Evolutionary conservation across 768 basidiomycete genomes (phyloP).

Genomic region (Kwoniella pini): DNA sequence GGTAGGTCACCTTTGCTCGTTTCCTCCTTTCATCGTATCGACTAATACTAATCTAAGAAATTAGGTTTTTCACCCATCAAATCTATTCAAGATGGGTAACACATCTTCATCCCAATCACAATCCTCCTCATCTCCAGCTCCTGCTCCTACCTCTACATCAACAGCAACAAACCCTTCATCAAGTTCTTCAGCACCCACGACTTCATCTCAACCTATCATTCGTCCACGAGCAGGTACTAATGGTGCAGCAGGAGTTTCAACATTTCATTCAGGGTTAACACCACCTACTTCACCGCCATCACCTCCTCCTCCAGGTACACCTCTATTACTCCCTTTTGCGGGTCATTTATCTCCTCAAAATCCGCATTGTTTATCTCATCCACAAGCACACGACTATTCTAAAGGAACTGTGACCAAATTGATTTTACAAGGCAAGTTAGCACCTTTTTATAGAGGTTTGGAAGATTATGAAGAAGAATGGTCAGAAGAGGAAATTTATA

Average conservation of each 20-base stretch:
- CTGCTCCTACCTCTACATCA: neutral
- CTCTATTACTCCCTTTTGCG: constrained; percentile 45
- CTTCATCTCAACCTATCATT: constrained; percentile 7
- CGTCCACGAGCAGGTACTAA: neutral
- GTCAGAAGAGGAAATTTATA: constrained; percentile 75
- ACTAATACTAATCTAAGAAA: too few species aligned
- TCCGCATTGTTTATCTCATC: constrained; percentile 44
- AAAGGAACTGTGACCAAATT: constrained; percentile 80
- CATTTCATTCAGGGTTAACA: constrained; percentile 43
- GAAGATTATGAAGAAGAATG: constrained; percentile 88
- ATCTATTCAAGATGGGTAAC: constrained; percentile 18
- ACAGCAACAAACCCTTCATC: neutral
- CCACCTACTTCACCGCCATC: constrained; percentile 38
- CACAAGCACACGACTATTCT: constrained; percentile 73
- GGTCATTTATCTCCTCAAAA: constrained; percentile 53
- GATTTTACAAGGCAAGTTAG: constrained; percentile 81
- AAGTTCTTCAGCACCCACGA: neutral
- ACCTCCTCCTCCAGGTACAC: constrained; percentile 46
- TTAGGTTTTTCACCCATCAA: too few species aligned
- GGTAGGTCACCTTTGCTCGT: too few species aligned
- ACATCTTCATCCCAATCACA: constrained; percentile 21
- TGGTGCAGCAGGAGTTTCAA: neutral
- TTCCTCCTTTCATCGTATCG: too few species aligned
- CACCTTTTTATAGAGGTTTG: constrained; percentile 93
- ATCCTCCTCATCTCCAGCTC: constrained; percentile 2